A percentile compares a stretch with the other conserved stretches of the same genome.
These are phyloP conservation scores for Paratinospora sagittata DNA, from an alignment of 164 flowering plant genomes.

Conservation along the genomic window DNA sequence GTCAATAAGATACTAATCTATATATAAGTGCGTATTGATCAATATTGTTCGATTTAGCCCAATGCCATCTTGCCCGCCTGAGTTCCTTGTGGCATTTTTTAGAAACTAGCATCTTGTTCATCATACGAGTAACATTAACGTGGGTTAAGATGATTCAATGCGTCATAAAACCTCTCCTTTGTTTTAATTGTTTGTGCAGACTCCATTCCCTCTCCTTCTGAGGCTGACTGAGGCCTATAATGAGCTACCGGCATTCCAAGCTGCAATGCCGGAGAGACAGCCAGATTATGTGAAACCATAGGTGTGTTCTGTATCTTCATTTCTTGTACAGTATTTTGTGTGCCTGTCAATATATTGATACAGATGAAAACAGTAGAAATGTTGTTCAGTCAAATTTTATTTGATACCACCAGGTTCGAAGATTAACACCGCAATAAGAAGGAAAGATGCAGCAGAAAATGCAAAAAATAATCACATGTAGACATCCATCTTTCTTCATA, in stretches of 20 bases:
- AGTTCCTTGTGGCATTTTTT: too few species aligned
- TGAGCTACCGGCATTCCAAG: slow-evolving; percentile 46
- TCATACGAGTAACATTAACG: too few species aligned
- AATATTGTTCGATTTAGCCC: neutral
- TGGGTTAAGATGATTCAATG: slow-evolving; percentile 3
- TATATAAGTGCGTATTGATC: neutral
- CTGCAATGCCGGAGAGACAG: too few species aligned
- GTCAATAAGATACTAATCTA: neutral
- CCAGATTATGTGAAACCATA: too few species aligned
- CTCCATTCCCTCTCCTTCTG: slow-evolving; percentile 42
- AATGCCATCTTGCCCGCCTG: neutral
- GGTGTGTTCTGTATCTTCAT: too few species aligned
- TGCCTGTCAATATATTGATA: too few species aligned
- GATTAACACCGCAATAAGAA: neutral
- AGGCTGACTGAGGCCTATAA: slow-evolving; percentile 46
- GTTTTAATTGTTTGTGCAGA: slow-evolving; percentile 32
- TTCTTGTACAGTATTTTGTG: too few species aligned
- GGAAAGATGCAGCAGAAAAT: neutral
- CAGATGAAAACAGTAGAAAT: too few species aligned
- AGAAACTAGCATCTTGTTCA: too few species aligned
- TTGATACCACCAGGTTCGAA: neutral
- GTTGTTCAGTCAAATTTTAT: neutral
- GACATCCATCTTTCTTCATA: too few species aligned
- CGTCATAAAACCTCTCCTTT: neutral
- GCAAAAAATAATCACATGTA: too few species aligned